Evolutionary conservation across 1,284 basidiomycete genomes (phyloP), one percentile per base, ranked within the genome.

Genomic region (Melampsora larici-populina): DNA sequence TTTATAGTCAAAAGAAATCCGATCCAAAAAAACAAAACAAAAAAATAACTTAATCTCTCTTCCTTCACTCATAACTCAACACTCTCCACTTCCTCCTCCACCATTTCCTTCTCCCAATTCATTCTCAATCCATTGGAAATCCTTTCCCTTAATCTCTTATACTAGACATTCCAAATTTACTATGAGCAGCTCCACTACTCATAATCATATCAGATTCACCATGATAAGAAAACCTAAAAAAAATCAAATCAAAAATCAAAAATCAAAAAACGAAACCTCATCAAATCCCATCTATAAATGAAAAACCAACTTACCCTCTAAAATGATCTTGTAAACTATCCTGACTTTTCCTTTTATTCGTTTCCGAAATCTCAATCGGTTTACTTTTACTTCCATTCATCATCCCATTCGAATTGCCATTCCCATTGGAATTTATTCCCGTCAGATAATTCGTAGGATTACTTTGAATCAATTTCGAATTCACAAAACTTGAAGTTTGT

Each of bases 171-270:
- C 55, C 55, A 58, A 58, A 58, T 13, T 58, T 58, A 58, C 55
- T 58, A 24, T 58, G 55, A 58, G 55, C 55, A 58, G 55, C 55
- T 43, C 40, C 40, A 43, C 7, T 9, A 43, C 40, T 43, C 55
- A 29, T 33, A n/a, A 48, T 8, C 3, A 75, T 36, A n/a, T 75
- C 73, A 24, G 73, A 75, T 75, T 75, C 73, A 40, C 73, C 73
- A 46, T 75, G 73, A 62, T 67, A 75, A 2, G 73, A 75, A 31
- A 75, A 75, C 65, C 73, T 55, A 71, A 58, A 58, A 71, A 15
- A 31, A 71, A 21, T 18, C 24, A 60, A 36, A 13, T 21, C 24
- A 26, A 7, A 33, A 31, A 64, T 21, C 26, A 7, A 36, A 36
- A 7, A 7, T 1, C 5, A 64, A 64, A 64, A 31, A 31, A 11